Evolutionary conservation across 78 protist genomes (phyloP), one percentile per base, ranked within the genome.

Genomic region (Polysphondylium violaceum): DNA sequence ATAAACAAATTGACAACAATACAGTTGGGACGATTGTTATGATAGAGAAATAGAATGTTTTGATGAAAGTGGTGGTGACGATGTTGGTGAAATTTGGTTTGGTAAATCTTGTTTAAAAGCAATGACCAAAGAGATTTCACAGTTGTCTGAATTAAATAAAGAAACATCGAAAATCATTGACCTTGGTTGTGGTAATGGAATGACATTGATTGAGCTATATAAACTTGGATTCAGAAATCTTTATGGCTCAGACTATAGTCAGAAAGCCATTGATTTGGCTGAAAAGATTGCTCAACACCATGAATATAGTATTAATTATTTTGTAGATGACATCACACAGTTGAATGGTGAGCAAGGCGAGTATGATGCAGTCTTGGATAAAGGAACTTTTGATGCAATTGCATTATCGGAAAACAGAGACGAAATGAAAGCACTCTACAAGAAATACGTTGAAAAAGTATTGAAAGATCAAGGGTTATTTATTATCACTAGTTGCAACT

Each of bases 301-400:
- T 23, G n/a, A 35, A 17, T 25, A 65, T 1, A 8, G 63, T 16
- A 73, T 88, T 23, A 63, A 69, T 44, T 88, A 78, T 23, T 69
- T 88, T 21, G 74, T 76, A 9, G 94, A 88, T 35, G 94, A 88
- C 38, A 74, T 88, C 31, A 63, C 75, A 35, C 38, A 64, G 11
- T 64, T 78, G 23, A 72, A 16, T 8, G 60, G 69, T n/a, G 64
- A 59, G 36, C 60, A 87, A 9, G 6, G 43, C 36, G 17, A 25
- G 1, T 88, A 58, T 44, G 89, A 88, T 41, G 55, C 68, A 6
- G 77, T 88, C 9, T 29, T 88, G 21, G 94, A 88, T 29, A 88
- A 88, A 23, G 94, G 94, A 11, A 88, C 94, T 27, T 88, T 88
- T 36, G 94, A 88, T 73, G 94, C 94, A 8, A 73, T 88, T 67